Percentiles rank a stretch among this genome's conserved stretches.
Evolutionary conservation across 371 early-diverging fungal genomes (phyloP).

Genomic region (Apophysomyces ossiformis): DNA sequence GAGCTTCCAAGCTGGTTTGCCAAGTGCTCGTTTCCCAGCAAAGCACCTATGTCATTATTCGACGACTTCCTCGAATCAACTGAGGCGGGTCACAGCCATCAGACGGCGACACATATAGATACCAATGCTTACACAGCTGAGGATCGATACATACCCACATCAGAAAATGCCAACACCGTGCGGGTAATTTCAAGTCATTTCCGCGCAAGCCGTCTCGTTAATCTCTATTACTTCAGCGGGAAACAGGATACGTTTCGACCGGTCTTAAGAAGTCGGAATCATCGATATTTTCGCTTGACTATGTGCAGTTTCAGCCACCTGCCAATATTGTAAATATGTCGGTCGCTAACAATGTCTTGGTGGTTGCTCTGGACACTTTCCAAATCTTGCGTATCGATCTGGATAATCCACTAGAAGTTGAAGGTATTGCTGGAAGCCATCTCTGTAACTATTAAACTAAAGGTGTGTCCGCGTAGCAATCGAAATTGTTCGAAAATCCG

Average conservation of each 20-base stretch:
- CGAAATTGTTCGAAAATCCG: constrained; percentile 58
- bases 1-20: background rate
- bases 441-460: background rate
- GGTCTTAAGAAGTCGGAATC: constrained; percentile 6
- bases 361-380: constrained; percentile 69
- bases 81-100: background rate
- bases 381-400: constrained; percentile 80
- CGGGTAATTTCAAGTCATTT: background rate
- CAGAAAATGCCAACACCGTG: background rate
- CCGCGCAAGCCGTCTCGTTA: background rate
- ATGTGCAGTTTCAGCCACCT: constrained; percentile 10
- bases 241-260: background rate
- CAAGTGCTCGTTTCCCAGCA: background rate
- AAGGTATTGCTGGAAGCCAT: constrained; percentile 19
- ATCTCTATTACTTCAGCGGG: background rate
- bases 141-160: background rate
- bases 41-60: constrained; percentile 13
- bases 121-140: background rate
- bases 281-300: background rate
- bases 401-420: constrained; percentile 38
- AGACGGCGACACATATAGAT: background rate
- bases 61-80: constrained; percentile 16
- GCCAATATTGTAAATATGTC: constrained; percentile 67
- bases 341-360: constrained; percentile 82
- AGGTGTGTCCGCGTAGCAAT: constrained; percentile 48